A percentile compares a stretch with the other conserved stretches of the same genome.
Evolutionary conservation across 2,329 filamentous ascomycete species (phyloP).

Genomic region (Colletotrichum costaricense): DNA sequence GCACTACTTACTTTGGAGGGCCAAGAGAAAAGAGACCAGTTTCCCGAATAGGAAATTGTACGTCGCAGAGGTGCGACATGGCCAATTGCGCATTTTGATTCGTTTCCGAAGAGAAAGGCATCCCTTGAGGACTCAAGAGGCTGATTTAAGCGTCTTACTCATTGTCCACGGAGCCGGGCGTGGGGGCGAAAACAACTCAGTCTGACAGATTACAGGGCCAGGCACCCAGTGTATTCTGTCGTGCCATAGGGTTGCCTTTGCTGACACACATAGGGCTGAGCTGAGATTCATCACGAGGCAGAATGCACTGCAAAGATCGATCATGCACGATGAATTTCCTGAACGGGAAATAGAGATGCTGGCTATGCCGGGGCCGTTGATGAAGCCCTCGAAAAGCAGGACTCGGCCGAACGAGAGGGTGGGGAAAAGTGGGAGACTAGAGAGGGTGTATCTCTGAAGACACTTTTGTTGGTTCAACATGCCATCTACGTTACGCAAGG

Average conservation of each 20-base stretch:
- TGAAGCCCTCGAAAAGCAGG: not conserved
- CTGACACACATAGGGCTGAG: not conserved
- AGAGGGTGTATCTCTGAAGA: not conserved
- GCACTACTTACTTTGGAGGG: not conserved
- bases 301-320: not conserved
- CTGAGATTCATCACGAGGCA: not conserved
- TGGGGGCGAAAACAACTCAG: not conserved
- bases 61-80: not conserved
- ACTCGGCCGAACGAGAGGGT: not conserved
- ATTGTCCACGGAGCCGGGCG: not conserved
- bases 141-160: conserved; percentile 8
- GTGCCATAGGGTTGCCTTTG: not conserved
- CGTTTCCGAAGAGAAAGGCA: not conserved
- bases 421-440: not conserved
- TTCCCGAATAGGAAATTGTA: conserved; percentile 1
- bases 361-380: not conserved
- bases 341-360: not conserved
- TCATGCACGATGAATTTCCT: not conserved
- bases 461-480: not conserved
- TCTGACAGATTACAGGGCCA: not conserved
- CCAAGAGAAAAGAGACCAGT: not conserved
- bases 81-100: not conserved
- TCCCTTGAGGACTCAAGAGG: not conserved
- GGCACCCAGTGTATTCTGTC: not conserved
- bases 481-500: not conserved